Evolutionary conservation across 768 basidiomycete species (phyloP), one percentile per base, ranked within the genome.

Genomic region (Pleurotus cornucopiae): DNA sequence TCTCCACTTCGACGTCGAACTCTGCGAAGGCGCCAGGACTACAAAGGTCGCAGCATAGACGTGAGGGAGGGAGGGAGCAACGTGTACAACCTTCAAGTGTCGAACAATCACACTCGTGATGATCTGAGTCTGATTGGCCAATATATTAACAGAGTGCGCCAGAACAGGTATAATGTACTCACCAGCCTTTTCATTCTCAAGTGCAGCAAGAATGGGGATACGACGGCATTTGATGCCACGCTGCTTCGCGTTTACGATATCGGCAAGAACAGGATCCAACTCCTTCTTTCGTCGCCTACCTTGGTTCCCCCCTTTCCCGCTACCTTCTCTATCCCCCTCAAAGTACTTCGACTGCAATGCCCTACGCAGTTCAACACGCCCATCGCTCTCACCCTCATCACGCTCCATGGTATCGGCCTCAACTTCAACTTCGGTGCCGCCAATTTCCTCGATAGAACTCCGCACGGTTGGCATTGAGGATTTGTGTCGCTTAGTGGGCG

Each of bases 231-330:
- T 26, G 12, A 54, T 45, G 6, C 39, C 38, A 1, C 63, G 54
- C 5, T 26, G 46, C 3, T 46, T 48, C 1, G 66, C 63, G 43
- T 67, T 67, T 2, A 66, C 41, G 16, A 66, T 40, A 44, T 60
- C 60, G 26, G 62, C 63, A 30, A 67, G 37, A 5, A 45, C 60
- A 7, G 51, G 58, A 7, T n/a, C n/a, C n/a, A n/a, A n/a, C n/a
- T 55, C 38, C 2, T 62, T 7, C 21, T 57, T n/a, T n/a, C n/a
- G n/a, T n/a, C n/a, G n/a, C n/a, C n/a, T n/a, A n/a, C n/a, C n/a
- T n/a, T n/a, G n/a, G n/a, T n/a, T n/a, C n/a, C n/a, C n/a, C n/a
- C n/a, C n/a, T n/a, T n/a, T n/a, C n/a, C n/a, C n/a, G n/a, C n/a
- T n/a, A n/a, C n/a, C n/a, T n/a, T n/a, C n/a, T n/a, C n/a, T n/a